phyloP scores from a whole-genome alignment of 352 stramenopile species.

The Phytopythium boreale region DNA sequence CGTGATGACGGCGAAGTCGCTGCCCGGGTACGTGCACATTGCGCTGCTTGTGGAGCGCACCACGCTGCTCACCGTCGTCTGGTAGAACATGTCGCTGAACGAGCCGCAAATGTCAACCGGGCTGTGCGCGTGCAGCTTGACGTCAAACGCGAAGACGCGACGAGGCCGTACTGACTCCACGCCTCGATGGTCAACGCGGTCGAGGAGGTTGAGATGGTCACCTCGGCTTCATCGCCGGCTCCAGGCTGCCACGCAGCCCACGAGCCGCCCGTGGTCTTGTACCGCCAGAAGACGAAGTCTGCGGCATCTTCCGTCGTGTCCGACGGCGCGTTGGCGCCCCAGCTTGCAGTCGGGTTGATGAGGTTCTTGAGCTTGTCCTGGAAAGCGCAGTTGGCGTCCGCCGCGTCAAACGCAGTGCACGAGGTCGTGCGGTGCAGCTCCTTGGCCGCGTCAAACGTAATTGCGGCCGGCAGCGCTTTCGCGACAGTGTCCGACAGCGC shows the following conservation, averaged over 20 bases:
- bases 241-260: conserved; percentile 13
- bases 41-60: background rate
- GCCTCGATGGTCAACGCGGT: conserved; percentile 43
- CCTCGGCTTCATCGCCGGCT: background rate
- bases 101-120: conserved; percentile 2
- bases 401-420: conserved; percentile 11
- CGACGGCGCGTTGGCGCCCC: background rate
- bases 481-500: conserved; percentile 25
- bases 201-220: conserved; percentile 20
- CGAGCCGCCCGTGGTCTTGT: conserved; percentile 13
- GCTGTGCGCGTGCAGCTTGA: conserved; percentile 37
- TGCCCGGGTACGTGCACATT: conserved; percentile 5
- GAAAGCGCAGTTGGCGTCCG: too few species aligned
- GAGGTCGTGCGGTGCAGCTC: conserved; percentile 14
- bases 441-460: background rate
- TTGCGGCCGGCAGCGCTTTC: conserved; percentile 11
- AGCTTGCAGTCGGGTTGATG: background rate
- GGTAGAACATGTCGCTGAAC: conserved; percentile 6
- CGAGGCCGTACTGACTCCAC: conserved; percentile 44
- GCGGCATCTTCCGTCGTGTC: background rate
- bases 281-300: conserved; percentile 48
- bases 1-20: conserved; percentile 7
- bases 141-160: conserved; percentile 19
- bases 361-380: conserved; percentile 14
- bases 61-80: background rate